Evolutionary conservation across 352 stramenopile genomes (phyloP).

Genomic region (Phytophthora litchii): DNA sequence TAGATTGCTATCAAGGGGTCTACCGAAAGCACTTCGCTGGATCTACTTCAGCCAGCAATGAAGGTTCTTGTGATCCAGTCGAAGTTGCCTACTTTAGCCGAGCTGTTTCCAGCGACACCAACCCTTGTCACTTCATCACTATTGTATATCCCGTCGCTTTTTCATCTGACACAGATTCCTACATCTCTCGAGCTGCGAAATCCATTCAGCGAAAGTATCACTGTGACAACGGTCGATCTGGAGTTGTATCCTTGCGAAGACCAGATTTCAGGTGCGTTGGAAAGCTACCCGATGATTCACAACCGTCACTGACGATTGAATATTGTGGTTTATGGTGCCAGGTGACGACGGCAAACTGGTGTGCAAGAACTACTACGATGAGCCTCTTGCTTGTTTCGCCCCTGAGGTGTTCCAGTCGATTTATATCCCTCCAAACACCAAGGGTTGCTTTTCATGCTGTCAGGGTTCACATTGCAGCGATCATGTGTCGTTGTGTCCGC

Average conservation of each 20-base stretch:
- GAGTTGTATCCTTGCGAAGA: constrained; percentile 79
- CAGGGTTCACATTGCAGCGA: constrained; percentile 61
- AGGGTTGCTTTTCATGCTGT: constrained; percentile 81
- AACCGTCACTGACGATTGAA: too few species aligned
- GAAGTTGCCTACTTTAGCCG: constrained; percentile 54
- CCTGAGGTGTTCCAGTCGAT: constrained; percentile 68
- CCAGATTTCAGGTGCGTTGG: constrained; percentile 53
- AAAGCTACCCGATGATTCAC: neutral
- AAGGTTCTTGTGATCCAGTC: constrained; percentile 59
- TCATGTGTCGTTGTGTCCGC: constrained; percentile 64
- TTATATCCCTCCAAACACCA: constrained; percentile 69
- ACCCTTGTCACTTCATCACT: constrained; percentile 79
- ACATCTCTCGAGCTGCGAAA: constrained; percentile 80
- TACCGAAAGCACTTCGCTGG: constrained; percentile 52
- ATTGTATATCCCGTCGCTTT: constrained; percentile 75
- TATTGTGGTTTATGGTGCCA: constrained; percentile 3
- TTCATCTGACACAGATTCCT: constrained; percentile 71
- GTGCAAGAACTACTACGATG: constrained; percentile 75
- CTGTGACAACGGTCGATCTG: constrained; percentile 65
- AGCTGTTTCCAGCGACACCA: constrained; percentile 71
- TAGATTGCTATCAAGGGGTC: constrained; percentile 77
- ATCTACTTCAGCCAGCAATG: constrained; percentile 72
- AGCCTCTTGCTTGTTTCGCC: constrained; percentile 70
- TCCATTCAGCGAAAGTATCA: constrained; percentile 83
- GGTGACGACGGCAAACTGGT: constrained; percentile 47